Base-by-base conservation (phyloP, 768 basidiomycete genomes). In the Kwoniella botswanensis region DNA sequence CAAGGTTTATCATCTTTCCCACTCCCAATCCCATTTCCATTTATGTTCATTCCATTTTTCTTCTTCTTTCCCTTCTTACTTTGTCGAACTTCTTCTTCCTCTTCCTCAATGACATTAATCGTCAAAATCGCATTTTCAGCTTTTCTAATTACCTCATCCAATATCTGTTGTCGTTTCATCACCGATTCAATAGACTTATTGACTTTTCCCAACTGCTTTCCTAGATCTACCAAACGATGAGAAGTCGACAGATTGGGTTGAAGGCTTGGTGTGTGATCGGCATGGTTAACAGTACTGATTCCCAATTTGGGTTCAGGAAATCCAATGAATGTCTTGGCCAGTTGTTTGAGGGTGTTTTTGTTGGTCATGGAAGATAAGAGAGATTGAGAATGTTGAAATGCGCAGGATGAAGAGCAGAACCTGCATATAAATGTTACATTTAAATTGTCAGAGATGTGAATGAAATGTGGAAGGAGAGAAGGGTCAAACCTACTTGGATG, bases 391-490 rank as follows among this genome's bases (percentile, higher is more conserved):
- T 80, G 73, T 43, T 57, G 64, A 66, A 72, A 76, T 1, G 74
- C 79, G 62, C 79, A 80, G 0, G 65, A 44, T 2, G 69, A 62
- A 9, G 75, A 77, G 65, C 79, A 80, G 73, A 74, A 80, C 44
- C 77, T 79, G 53, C 10, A 12, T 11, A 21, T 22, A 15, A 41
- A 55, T 15, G 46, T 13, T 50, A 18, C 18, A 10, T 4, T 1
- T 50, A 50, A 17, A 35, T 35, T 35, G 35, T 35, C 35, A 35
- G 35, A 35, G 35, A 35, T 35, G 35, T 18, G 6, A 50, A 18
- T 50, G 46, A 50, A 1, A 50, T 50, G 11, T 61, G 44, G 2
- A 35, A 29, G 29, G 58, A 35, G 18, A 43, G 58, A 22, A 17
- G 3, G 35, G 35, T 35, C 3, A 35, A 35, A 67, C 78, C 67